Evolutionary conservation across 176 grass and related monocot genomes (phyloP), one percentile per base, ranked within the genome.

Genomic region (Musa troglodytarum): DNA sequence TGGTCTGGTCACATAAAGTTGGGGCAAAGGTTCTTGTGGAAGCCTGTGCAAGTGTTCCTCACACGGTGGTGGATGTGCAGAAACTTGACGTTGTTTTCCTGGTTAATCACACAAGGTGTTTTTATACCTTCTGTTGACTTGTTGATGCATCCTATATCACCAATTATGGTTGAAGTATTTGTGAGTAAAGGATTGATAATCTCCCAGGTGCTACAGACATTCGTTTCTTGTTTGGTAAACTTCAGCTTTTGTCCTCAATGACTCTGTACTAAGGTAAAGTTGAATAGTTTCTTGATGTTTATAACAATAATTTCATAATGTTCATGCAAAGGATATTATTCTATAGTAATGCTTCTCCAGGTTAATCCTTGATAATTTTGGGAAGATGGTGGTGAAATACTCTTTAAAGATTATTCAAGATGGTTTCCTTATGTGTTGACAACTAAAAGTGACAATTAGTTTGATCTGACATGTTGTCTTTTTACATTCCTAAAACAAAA

Each of bases 1-100:
- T 91, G 58, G 79, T 75, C 54, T 83, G 79, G 86, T 81, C 90
- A 85, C 85, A 87, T 81, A 83, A 58, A 80, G 78, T 89, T 62
- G 95, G 95, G 50, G 95, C 95, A 78, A 98, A 98, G 69, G 86
- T 98, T 78, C 86, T 93, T 68, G 84, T 98, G 51, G 90, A 98
- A 89, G 95, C 95, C 82, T 94, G 90, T 78, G 90, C 91, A 81
- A 98, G 90, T 85, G 90, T 98, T 75, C 95, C 95, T 22, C 95
- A 91, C 83, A 89, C 91, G 84, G 74, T 82, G 67, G 88, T 98
- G 77, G 88, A 98, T 91, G 95, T 98, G 66, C 95, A 94, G 65
- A 91, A 91, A 68, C 90, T 98, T 68, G 88, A 86, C 56, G 86
- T 82, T 54, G 95, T 93, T 82, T 98, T 98, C 71, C 84, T 98